These are phyloP conservation scores for Periconia macrospinosa DNA, from an alignment of 2,329 filamentous ascomycete species.

Conservation along the genomic window DNA sequence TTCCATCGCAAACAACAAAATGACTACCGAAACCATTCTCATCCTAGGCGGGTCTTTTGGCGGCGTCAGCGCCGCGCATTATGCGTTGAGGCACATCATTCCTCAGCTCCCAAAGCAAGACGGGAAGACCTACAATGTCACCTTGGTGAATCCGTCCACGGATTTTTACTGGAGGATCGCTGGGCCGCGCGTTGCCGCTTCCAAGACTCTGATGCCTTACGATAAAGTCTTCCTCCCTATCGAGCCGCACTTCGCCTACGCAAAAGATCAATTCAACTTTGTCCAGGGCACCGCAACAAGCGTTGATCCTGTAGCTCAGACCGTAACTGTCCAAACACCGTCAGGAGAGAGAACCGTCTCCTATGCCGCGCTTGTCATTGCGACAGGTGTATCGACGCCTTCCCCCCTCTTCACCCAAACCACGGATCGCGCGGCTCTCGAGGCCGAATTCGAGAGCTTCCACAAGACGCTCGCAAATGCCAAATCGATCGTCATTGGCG, in stretches of 20 bases:
- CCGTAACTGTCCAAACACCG: slow-evolving; percentile 43
- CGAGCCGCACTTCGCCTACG: slow-evolving; percentile 55
- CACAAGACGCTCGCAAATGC: slow-evolving; percentile 43
- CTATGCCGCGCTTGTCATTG: slow-evolving; percentile 59
- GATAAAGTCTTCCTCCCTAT: slow-evolving; percentile 57
- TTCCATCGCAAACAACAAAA: slow-evolving; percentile 12
- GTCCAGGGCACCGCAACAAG: slow-evolving; percentile 54
- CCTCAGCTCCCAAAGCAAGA: slow-evolving; percentile 39
- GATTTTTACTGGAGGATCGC: slow-evolving; percentile 59
- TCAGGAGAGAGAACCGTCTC: slow-evolving; percentile 40
- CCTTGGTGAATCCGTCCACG: slow-evolving; percentile 58
- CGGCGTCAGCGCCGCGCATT: slow-evolving; percentile 41
- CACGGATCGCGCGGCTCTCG: slow-evolving; percentile 32
- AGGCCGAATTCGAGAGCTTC: slow-evolving; percentile 39
- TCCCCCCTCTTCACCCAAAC: slow-evolving; percentile 50
- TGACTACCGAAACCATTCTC: slow-evolving; percentile 41
- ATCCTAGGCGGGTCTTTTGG: slow-evolving; percentile 41
- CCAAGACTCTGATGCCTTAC: slow-evolving; percentile 51
- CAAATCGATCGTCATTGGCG: slow-evolving; percentile 51
- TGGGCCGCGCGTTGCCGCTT: slow-evolving; percentile 57
- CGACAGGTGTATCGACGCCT: slow-evolving; percentile 55
- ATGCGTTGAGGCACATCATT: slow-evolving; percentile 37
- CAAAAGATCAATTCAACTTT: slow-evolving; percentile 52
- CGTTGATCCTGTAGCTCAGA: slow-evolving; percentile 50
- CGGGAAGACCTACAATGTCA: slow-evolving; percentile 52